Evolutionary conservation across 2,329 filamentous ascomycete species (phyloP).

Genomic region (Sphaerostilbella broomeana): DNA sequence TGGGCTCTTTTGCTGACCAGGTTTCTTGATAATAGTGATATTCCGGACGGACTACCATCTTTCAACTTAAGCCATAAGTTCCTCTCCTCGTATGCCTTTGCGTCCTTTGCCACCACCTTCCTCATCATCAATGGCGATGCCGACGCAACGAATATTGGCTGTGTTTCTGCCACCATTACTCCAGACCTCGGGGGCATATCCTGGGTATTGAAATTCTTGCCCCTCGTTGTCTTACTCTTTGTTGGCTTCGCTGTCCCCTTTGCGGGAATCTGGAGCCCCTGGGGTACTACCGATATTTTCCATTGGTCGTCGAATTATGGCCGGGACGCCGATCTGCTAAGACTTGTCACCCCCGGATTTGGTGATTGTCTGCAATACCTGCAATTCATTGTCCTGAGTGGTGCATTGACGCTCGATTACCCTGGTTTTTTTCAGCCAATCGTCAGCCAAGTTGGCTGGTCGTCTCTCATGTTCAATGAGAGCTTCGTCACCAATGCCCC

Average conservation of each 20-base stretch:
- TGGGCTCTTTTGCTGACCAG: slow-evolving; percentile 3
- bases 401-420: slow-evolving; percentile 80
- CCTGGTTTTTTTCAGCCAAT: slow-evolving; percentile 93
- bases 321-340: slow-evolving; percentile 81
- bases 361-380: slow-evolving; percentile 96
- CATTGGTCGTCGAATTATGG: slow-evolving; percentile 98
- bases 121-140: slow-evolving; percentile 68
- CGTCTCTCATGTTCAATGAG: slow-evolving; percentile 84
- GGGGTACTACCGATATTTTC: slow-evolving; percentile 86
- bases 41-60: slow-evolving; percentile 53
- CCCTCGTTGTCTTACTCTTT: slow-evolving; percentile 68
- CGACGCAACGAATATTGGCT: slow-evolving; percentile 60
- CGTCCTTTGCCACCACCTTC: slow-evolving; percentile 70
- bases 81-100: slow-evolving; percentile 76
- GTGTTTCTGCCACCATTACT: slow-evolving; percentile 75
- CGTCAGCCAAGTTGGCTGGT: slow-evolving; percentile 83
- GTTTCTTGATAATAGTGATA: slow-evolving; percentile 22
- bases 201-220: slow-evolving; percentile 67
- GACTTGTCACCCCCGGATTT: slow-evolving; percentile 91
- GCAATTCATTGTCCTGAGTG: slow-evolving; percentile 83
- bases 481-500: slow-evolving; percentile 69
- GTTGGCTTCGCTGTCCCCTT: slow-evolving; percentile 78
- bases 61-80: slow-evolving; percentile 71
- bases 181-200: slow-evolving; percentile 69
- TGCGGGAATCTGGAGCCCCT: slow-evolving; percentile 84